phyloP scores from a whole-genome alignment of 805 yeast species.

The Saccharomycopsis javanensis region DNA sequence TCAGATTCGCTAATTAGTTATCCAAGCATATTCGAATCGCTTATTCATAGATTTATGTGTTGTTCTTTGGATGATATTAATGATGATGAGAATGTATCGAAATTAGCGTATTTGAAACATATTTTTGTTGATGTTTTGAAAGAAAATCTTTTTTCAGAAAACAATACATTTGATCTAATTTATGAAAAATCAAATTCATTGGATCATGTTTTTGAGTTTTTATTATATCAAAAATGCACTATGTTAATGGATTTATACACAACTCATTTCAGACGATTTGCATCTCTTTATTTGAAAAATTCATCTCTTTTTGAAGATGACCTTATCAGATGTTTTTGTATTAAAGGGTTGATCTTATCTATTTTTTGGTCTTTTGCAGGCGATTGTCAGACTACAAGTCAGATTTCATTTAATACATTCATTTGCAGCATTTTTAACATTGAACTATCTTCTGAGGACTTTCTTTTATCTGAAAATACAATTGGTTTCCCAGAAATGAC shows the following conservation, averaged over 20 bases:
- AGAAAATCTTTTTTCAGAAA: neutral
- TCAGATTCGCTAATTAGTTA: conserved; percentile 28
- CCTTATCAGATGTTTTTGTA: conserved; percentile 23
- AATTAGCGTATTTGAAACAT: neutral
- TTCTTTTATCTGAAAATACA: conserved; percentile 32
- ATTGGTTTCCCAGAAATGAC: conserved; percentile 36
- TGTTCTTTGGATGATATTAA: neutral
- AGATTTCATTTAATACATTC: conserved; percentile 24
- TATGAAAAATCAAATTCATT: conserved; percentile 24
- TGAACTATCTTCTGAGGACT: neutral
- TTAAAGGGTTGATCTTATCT: conserved; percentile 28
- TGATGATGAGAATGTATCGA: neutral
- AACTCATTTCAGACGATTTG: conserved; percentile 27
- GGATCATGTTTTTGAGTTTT: conserved; percentile 45
- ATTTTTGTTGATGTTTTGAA: neutral
- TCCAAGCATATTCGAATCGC: conserved; percentile 4
- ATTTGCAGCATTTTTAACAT: neutral
- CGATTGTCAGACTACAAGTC: conserved; percentile 26
- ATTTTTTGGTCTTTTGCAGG: conserved; percentile 30
- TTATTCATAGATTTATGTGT: neutral
- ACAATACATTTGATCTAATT: conserved; percentile 20
- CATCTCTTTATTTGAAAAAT: conserved; percentile 21
- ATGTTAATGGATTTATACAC: conserved; percentile 34
- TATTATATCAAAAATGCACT: conserved; percentile 28
- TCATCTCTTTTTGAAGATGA: conserved; percentile 25